Percentiles rank a stretch among this genome's conserved stretches.
Evolutionary conservation across 1,284 basidiomycete genomes (phyloP).

Genomic region (Rhodotorula sp.): DNA sequence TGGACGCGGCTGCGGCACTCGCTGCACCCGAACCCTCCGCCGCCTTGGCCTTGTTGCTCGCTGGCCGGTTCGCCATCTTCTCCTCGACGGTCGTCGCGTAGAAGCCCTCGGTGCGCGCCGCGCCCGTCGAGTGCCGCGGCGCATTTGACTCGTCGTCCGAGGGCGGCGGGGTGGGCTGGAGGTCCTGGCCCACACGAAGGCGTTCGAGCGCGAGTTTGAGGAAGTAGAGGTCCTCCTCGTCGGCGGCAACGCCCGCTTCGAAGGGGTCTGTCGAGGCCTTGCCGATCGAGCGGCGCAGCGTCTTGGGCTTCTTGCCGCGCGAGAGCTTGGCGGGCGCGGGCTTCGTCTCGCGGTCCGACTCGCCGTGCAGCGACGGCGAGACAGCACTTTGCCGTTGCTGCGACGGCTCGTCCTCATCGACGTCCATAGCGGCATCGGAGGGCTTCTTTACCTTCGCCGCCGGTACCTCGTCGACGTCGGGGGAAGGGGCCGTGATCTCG

Average conservation of each 20-base stretch:
- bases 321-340: conserved; percentile 1
- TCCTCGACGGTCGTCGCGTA: conserved; percentile 91
- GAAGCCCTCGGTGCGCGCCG: conserved; percentile 88
- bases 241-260: conserved; percentile 64
- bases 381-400: background rate
- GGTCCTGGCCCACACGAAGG: conserved; percentile 44
- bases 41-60: conserved; percentile 59
- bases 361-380: background rate
- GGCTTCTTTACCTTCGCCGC: background rate
- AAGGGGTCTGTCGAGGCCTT: conserved; percentile 61
- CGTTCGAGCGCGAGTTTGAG: conserved; percentile 66
- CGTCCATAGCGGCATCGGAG: conserved; percentile 8
- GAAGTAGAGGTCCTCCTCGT: conserved; percentile 91
- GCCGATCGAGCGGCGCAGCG: conserved; percentile 1
- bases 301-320: conserved; percentile 14
- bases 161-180: conserved; percentile 39
- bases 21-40: conserved; percentile 49
- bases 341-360: background rate
- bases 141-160: conserved; percentile 37
- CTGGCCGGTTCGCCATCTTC: conserved; percentile 78
- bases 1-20: conserved; percentile 38
- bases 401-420: conserved; percentile 20
- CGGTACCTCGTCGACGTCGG: background rate
- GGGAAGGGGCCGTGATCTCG: background rate
- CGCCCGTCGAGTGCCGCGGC: conserved; percentile 70